Evolutionary conservation across 2,329 filamentous ascomycete genomes (phyloP), one percentile per base, ranked within the genome.

Genomic region (Gaeumannomyces sp.): DNA sequence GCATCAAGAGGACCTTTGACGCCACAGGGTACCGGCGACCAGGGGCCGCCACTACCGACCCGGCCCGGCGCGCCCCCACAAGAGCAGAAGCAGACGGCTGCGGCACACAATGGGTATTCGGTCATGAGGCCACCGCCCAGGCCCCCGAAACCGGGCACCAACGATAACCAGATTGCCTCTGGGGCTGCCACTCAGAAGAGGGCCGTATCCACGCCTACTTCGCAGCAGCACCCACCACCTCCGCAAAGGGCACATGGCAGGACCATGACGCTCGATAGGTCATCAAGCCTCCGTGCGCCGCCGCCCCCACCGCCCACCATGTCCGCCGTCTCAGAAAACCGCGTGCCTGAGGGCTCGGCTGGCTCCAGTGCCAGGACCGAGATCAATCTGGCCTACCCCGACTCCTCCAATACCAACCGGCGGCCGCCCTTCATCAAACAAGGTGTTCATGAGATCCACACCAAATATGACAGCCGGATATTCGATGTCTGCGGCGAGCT

Each of bases 401-500:
- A 99, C 76, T 82, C 90, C 1, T 91, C 92, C 1, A 88, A 89
- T 69, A 86, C 92, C 2, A 99, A 97, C 73, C 87, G 95, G 62
- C 85, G 93, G 61, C 90, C 92, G 22, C 95, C 95, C 0, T 84
- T 84, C 63, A 87, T 91, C 70, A 89, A 88, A 70, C 83, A 87
- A 58, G 89, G 90, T 0, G 84, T 85, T n/a, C 83, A 83, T 63
- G 90, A 94, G 68, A 93, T 99, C 65, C 78, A 84, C 35, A 93
- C 91, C 3, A 93, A 92, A 70, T 95, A 96, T 70, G 95, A 98
- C 68, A 91, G 92, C 6, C 88, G 92, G 58, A 81, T 93, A 35
- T 88, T 97, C 72, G 93, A 95, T 67, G 88, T 96, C 3, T 97
- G 92, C 73, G 95, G 95, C 10, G 89, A 93, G 68, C 88, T 90